These are phyloP conservation scores for Calonectria pteridis DNA, from an alignment of 2,329 filamentous ascomycete genomes.

Conservation along the genomic window DNA sequence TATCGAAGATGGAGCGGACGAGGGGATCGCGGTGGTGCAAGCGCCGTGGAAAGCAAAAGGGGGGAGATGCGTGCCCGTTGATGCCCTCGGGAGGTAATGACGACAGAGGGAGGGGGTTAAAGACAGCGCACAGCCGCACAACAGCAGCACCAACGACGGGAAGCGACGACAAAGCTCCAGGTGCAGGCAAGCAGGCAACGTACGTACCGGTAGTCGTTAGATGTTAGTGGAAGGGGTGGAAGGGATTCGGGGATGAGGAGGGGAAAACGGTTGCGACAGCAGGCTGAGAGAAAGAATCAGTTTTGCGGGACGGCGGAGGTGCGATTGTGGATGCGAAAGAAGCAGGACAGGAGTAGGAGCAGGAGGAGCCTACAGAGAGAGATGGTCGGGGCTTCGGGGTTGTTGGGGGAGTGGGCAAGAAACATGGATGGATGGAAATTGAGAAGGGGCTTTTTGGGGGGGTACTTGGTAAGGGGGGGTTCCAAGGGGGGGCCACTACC, in stretches of 20 bases:
- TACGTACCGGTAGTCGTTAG: constrained; percentile 38
- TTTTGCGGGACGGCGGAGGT: constrained; percentile 40
- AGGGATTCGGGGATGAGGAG: constrained; percentile 33
- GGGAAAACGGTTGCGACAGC: constrained; percentile 35
- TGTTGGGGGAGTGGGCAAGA: constrained; percentile 48
- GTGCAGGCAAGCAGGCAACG: constrained; percentile 17
- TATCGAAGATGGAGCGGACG: constrained; percentile 25
- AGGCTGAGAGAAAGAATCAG: constrained; percentile 45
- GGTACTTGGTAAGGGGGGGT: constrained; percentile 12
- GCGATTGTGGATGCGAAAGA: constrained; percentile 35
- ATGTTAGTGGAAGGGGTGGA: constrained; percentile 31
- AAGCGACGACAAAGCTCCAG: constrained; percentile 19
- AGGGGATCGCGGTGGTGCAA: constrained; percentile 31
- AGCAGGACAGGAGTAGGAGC: constrained; percentile 21
- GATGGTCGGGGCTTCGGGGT: constrained; percentile 38
- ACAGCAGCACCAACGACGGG: constrained; percentile 15
- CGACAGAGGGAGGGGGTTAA: constrained; percentile 53
- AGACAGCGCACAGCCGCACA: constrained; percentile 33
- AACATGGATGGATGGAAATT: constrained; percentile 49
- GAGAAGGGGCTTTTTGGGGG: constrained; percentile 45
- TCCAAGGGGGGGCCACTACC: constrained; percentile 10
- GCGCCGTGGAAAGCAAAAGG: constrained; percentile 27
- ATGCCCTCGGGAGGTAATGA: constrained; percentile 50
- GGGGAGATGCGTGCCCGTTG: constrained; percentile 40
- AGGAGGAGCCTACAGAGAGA: constrained; percentile 27